Evolutionary conservation across 2,329 filamentous ascomycete species (phyloP), one percentile per base, ranked within the genome.

Genomic region (Venturia pyrina): DNA sequence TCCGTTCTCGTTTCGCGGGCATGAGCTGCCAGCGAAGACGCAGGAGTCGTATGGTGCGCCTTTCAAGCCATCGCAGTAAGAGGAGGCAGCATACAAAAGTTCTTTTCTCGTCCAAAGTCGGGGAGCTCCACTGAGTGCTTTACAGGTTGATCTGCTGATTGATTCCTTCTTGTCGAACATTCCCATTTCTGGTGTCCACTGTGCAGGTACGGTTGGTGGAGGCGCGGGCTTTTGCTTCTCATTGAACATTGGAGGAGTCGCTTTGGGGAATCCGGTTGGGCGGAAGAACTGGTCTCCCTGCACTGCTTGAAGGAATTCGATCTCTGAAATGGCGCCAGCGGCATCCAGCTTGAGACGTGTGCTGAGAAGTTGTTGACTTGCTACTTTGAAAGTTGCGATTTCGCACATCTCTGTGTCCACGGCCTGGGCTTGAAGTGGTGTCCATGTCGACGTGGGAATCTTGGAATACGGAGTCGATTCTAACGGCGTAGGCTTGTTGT

Each of bases 221-320:
- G 62, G 21, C 21, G 43, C 61, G 5, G 65, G n/a, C 7, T 6
- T 66, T 32, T 65, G 62, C 34, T 41, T 37, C 21, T 37, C 43
- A 24, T 40, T 21, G 43, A 24, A 66, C 37, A 64, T 44, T 37
- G 44, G 24, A 4, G 60, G 60, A 34, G 60, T 64, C 13, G 41
- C 59, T 21, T n/a, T 28, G n/a, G 65, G 65, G n/a, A 66, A 66
- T 15, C 65, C 65, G 43, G 60, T 32, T 15, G 65, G 65, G n/a
- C 65, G 41, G 62, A 66, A 66, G 50, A 66, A 66, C 41, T 66
- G 65, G 21, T 66, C 65, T 56, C 65, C 65, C 24, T 65, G 60
- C 24, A 65, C 62, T 19, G 65, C 65, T 37, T 65, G 60, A 13
- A 66, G 62, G 63, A 66, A 66, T 50, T 66, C 65, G 28, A 66